phyloP scores from a whole-genome alignment of 371 early-diverging fungal species.

The Coemansia sp. region DNA sequence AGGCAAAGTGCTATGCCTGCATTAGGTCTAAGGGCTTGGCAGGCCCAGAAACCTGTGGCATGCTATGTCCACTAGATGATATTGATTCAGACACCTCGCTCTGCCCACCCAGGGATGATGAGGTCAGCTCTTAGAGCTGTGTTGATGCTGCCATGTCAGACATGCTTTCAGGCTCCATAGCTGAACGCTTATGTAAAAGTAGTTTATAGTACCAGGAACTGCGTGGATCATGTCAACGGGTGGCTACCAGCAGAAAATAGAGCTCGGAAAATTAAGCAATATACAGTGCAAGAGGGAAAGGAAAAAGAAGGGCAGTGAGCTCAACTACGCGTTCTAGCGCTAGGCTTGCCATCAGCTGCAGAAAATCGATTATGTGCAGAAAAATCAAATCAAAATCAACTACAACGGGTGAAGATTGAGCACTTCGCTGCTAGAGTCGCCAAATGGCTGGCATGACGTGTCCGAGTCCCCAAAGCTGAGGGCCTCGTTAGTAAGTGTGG shows the following conservation, averaged over 20 bases:
- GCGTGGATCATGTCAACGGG: neutral
- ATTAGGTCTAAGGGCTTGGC: slow-evolving; percentile 41
- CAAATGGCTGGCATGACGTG: slow-evolving; percentile 6
- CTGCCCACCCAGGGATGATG: neutral
- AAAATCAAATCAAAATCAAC: slow-evolving; percentile 8
- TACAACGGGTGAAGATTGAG: slow-evolving; percentile 35
- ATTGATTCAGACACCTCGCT: slow-evolving; percentile 35
- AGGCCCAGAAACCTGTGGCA: slow-evolving; percentile 24
- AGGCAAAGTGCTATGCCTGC: slow-evolving; percentile 74
- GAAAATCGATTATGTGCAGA: slow-evolving; percentile 1
- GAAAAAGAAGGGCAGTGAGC: neutral
- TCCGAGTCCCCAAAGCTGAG: slow-evolving; percentile 12
- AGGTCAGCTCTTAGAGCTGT: neutral
- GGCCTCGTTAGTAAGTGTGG: slow-evolving; percentile 8
- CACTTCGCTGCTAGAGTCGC: slow-evolving; percentile 33
- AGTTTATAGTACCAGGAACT: neutral
- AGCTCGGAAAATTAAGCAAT: neutral
- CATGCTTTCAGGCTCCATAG: neutral
- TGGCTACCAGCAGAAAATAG: neutral
- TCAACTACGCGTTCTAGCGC: neutral
- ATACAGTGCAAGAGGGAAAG: neutral
- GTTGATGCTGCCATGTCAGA: neutral
- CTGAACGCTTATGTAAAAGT: neutral
- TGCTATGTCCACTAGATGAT: slow-evolving; percentile 43
- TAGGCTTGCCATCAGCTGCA: neutral